Conservation (phyloP, 2,329 filamentous ascomycete species). For the Alternaria angustiovoidea region DNA sequence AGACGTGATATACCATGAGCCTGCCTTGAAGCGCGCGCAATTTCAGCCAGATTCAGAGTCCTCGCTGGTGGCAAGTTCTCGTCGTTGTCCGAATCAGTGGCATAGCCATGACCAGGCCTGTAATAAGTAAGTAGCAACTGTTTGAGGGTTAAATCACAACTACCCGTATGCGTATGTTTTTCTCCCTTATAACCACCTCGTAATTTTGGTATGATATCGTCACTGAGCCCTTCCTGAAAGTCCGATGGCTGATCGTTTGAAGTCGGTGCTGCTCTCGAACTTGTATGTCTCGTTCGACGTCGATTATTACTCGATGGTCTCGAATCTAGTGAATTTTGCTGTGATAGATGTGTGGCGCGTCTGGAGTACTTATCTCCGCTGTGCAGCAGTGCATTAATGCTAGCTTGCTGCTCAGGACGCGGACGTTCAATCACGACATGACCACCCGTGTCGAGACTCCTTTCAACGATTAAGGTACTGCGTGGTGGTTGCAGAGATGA, state of each 20-base stretch:
- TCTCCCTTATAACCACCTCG: constrained; percentile 19
- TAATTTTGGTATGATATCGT: neutral
- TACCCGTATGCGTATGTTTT: neutral
- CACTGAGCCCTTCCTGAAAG: constrained; percentile 7
- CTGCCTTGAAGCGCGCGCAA: neutral
- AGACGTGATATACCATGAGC: constrained; percentile 5
- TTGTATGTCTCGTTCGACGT: neutral
- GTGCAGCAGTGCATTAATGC: neutral
- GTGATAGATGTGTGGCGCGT: neutral
- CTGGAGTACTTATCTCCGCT: neutral
- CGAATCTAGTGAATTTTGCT: neutral
- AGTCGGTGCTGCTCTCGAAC: neutral
- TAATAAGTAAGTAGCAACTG: constrained; percentile 10
- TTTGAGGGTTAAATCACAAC: constrained; percentile 1
- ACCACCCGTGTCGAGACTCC: neutral
- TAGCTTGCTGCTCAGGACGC: neutral
- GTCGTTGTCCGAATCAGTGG: neutral
- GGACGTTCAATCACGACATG: neutral
- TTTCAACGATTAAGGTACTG: neutral
- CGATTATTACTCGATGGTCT: neutral
- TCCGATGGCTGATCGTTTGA: constrained; percentile 12
- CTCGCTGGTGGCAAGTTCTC: neutral
- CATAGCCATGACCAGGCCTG: neutral
- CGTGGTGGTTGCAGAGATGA: neutral
- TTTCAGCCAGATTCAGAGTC: neutral